These are phyloP conservation scores for Ganoderma lucidum DNA, from an alignment of 1,284 basidiomycete species.

Conservation along the genomic window DNA sequence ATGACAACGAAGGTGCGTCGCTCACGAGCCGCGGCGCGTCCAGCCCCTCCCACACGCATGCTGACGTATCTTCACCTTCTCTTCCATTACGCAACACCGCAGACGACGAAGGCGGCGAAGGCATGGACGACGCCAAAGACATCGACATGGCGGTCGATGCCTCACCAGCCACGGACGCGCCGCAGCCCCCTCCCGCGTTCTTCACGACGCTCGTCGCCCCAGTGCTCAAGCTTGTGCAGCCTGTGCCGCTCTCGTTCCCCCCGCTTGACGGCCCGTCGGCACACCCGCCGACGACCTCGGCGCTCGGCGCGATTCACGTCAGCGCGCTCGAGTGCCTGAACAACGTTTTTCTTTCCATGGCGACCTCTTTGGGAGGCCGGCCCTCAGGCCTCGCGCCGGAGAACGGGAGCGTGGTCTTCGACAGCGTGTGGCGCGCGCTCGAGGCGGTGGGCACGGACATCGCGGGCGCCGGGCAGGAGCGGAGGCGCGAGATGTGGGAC, in stretches of 20 bases:
- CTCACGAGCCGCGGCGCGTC: conserved; percentile 17
- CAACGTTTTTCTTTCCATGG: conserved; percentile 85
- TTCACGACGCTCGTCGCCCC: conserved; percentile 64
- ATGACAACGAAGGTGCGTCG: conserved; percentile 40
- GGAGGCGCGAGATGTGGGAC: conserved; percentile 75
- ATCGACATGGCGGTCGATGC: conserved; percentile 44
- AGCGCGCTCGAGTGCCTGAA: conserved; percentile 90
- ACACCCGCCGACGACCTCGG: conserved; percentile 88
- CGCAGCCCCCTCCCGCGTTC: conserved; percentile 41
- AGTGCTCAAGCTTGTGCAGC: conserved; percentile 72
- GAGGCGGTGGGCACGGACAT: conserved; percentile 66
- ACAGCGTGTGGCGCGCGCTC: conserved; percentile 64
- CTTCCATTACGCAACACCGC: conserved; percentile 3
- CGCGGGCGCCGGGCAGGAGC: conserved; percentile 65
- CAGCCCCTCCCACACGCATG: conserved; percentile 7
- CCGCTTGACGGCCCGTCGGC: conserved; percentile 70
- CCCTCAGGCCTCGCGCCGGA: conserved; percentile 55
- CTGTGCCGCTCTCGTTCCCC: conserved; percentile 84
- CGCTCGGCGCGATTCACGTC: conserved; percentile 82
- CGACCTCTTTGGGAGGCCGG: conserved; percentile 41
- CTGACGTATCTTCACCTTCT: conserved; percentile 8
- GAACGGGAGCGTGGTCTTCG: conserved; percentile 65
- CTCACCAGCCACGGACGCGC: conserved; percentile 33
- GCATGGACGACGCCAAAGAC: conserved; percentile 46
- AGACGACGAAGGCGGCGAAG: conserved; percentile 40